Evolutionary conservation across 768 basidiomycete species (phyloP).

Genomic region (Leccinellum albellum): DNA sequence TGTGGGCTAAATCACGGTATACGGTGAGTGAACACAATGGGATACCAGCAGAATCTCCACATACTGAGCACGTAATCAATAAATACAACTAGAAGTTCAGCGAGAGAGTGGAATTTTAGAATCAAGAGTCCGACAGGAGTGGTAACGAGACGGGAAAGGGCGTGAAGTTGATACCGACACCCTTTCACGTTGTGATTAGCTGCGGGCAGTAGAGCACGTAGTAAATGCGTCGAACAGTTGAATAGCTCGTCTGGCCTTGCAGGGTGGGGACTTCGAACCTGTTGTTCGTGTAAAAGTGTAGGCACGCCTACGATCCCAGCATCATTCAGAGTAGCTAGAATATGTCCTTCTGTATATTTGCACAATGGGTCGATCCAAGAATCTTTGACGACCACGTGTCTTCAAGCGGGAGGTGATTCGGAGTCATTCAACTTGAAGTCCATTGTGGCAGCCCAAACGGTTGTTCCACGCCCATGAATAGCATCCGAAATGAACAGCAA

Average conservation of each 20-base stretch:
- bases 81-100: not conserved
- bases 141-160: not conserved
- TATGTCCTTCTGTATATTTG: not conserved
- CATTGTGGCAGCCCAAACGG: too few relatives aligned
- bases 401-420: not conserved
- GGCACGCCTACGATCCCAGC: not conserved
- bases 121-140: not conserved
- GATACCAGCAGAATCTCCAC: too few relatives aligned
- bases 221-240: not conserved
- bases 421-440: too few relatives aligned
- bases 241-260: not conserved
- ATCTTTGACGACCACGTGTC: not conserved
- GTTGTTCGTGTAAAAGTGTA: not conserved
- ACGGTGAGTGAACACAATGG: not conserved
- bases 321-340: not conserved
- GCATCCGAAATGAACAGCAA: too few relatives aligned
- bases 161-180: not conserved
- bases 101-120: not conserved
- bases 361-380: not conserved
- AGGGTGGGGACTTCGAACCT: not conserved
- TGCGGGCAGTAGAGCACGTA: not conserved
- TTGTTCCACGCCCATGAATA: too few relatives aligned
- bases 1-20: not conserved
- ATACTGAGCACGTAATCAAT: not conserved
- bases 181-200: not conserved